Evolutionary conservation across 768 basidiomycete genomes (phyloP).

Genomic region (Boletus pseudopeckii): DNA sequence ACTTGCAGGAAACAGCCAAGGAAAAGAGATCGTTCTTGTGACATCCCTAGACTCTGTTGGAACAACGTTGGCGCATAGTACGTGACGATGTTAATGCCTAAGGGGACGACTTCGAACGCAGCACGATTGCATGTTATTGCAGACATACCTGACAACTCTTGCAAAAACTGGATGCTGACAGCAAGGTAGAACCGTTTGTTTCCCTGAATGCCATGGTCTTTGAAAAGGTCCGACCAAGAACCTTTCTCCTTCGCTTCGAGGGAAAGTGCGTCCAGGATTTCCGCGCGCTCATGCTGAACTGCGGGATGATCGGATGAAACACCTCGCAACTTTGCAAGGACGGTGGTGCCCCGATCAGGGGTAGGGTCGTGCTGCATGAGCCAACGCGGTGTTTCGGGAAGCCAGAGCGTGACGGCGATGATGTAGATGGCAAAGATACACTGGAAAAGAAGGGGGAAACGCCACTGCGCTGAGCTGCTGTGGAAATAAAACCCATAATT

Average conservation of each 20-base stretch:
- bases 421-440: background rate
- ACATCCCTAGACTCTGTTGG: background rate
- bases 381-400: background rate
- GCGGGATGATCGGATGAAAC: background rate
- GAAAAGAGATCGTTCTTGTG: background rate
- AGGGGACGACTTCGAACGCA: background rate
- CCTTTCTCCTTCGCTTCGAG: background rate
- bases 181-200: background rate
- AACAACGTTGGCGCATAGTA: background rate
- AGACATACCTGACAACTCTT: background rate
- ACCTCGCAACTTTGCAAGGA: background rate
- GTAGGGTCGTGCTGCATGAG: background rate
- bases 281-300: background rate
- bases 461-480: constrained; percentile 8
- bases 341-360: background rate
- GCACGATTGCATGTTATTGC: background rate
- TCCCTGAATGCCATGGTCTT: background rate
- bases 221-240: background rate
- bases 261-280: background rate
- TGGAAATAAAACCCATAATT: constrained; percentile 15
- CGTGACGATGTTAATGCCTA: background rate
- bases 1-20: background rate
- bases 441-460: background rate
- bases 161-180: background rate
- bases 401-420: background rate